phyloP scores from a whole-genome alignment of 768 basidiomycete species.

The Kwoniella bestiolae region DNA sequence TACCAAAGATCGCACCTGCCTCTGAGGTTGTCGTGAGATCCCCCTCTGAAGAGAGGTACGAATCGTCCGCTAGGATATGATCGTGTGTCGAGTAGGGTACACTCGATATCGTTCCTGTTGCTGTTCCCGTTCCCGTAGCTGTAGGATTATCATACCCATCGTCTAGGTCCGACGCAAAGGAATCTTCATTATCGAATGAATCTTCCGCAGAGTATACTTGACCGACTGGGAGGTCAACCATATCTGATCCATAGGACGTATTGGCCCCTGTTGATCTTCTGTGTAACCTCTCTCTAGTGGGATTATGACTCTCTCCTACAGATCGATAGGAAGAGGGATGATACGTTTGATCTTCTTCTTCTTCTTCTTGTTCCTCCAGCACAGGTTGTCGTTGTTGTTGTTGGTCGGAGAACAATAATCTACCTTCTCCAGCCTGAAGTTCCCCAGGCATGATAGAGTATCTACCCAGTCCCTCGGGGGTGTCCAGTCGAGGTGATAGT shows the following conservation, averaged over 20 bases:
- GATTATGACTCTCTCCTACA: no score
- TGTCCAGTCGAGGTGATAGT: slow-evolving; percentile 42
- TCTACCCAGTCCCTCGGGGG: slow-evolving; percentile 47
- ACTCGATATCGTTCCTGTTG: slow-evolving; percentile 11
- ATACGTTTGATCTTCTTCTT: slow-evolving; percentile 10
- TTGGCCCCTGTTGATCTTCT: slow-evolving; percentile 43
- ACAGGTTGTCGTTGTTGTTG: slow-evolving; percentile 9
- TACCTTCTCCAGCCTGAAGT: slow-evolving; percentile 11
- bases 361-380: slow-evolving; percentile 17
- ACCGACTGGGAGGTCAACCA: slow-evolving; percentile 29
- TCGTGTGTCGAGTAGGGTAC: slow-evolving; percentile 15
- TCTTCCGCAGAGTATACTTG: slow-evolving; percentile 20
- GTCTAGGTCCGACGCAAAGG: slow-evolving; percentile 28
- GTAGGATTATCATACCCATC: slow-evolving; percentile 1
- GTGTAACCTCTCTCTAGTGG: background rate
- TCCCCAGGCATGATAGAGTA: slow-evolving; percentile 41
- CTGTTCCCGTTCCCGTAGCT: slow-evolving; percentile 10
- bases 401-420: slow-evolving; percentile 9
- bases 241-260: slow-evolving; percentile 44
- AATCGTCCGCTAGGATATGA: slow-evolving; percentile 4
- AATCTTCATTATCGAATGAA: slow-evolving; percentile 27
- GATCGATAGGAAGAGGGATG: no score
- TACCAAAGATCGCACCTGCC: slow-evolving; percentile 19
- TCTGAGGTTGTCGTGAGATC: slow-evolving; percentile 7
- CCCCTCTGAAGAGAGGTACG: slow-evolving; percentile 16